Base-by-base conservation (phyloP, 2,329 filamentous ascomycete species). In the Alternaria arborescens region DNA sequence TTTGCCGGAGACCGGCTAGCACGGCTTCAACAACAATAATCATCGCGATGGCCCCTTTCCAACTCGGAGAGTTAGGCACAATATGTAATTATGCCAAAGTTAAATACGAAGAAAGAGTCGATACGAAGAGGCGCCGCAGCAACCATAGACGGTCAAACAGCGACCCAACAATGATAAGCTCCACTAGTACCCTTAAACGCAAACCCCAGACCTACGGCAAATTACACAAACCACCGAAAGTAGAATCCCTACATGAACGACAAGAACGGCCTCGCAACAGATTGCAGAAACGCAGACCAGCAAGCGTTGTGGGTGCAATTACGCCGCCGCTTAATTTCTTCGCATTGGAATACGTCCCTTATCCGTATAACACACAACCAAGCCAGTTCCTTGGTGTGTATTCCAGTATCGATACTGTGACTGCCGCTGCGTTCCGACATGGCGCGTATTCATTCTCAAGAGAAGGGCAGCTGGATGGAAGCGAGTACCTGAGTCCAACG, bases 361-460 rank as follows among this genome's bases (percentile, higher is more conserved):
- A 72, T 52, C 67, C 70, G 18, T 65, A 67, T 50, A 68, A 64
- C 28, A 67, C 58, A 5, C 58, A 53, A 0, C 68, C 70, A 8
- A 58, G 68, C 48, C 40, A 64, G 22, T 69, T 72, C 8, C 42
- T 72, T 18, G 70, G 68, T n/a, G 65, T 67, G 10, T 71, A 66
- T 46, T 69, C 68, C 5, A 69, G 58, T 22, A 56, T 72, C 32
- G 43, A 71, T 36, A 60, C 64, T 2, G 68, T 72, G 2, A 72
- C 58, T 8, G 44, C 64, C 5, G 66, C 60, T 4, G 70, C 70
- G 0, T 59, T 71, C n/a, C 50, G 58, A 18, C 62, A 66, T 41
- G 64, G 64, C n/a, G 69, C 71, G 16, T 70, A 70, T 48, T 60
- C 68, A 3, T 73, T 73, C 43, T 72, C 68, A 20, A 55, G 61